phyloP scores from a whole-genome alignment of 2,329 filamentous ascomycete species.

The Fusarium sp. region DNA sequence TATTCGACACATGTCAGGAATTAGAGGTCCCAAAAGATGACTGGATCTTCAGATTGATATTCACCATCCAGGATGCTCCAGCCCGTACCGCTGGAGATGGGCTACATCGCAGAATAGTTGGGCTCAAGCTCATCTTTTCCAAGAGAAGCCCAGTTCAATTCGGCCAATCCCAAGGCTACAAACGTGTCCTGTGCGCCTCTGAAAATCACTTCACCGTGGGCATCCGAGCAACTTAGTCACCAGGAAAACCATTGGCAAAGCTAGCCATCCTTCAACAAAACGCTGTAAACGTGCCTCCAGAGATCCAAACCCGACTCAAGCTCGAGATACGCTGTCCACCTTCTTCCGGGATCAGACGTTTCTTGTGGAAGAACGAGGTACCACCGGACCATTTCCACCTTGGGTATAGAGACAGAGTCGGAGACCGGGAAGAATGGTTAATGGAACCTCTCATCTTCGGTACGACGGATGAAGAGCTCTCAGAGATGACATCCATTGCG shows the following conservation, averaged over 20 bases:
- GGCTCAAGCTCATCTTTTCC: neutral
- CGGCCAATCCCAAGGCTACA: neutral
- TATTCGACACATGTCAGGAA: neutral
- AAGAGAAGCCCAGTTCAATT: neutral
- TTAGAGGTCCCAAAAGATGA: neutral
- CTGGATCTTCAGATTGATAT: constrained; percentile 4
- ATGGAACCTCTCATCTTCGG: constrained; percentile 17
- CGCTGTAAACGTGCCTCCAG: neutral
- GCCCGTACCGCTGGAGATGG: neutral
- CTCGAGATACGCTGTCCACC: neutral
- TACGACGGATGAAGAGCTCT: neutral
- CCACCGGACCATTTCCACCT: neutral
- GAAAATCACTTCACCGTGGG: neutral
- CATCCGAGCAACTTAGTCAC: neutral
- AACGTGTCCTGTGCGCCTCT: neutral
- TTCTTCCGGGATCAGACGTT: neutral
- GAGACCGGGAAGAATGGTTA: neutral
- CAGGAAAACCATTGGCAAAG: neutral
- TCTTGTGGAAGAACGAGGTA: constrained; percentile 5
- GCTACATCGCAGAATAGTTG: neutral
- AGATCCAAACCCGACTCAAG: neutral
- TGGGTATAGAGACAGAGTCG: neutral
- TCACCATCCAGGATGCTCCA: neutral
- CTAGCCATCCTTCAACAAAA: neutral
- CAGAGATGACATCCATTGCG: neutral